Percentiles rank a stretch among this genome's conserved stretches.
phyloP scores from a whole-genome alignment of 129 eudicot genomes.

The Artemisia annua region DNA sequence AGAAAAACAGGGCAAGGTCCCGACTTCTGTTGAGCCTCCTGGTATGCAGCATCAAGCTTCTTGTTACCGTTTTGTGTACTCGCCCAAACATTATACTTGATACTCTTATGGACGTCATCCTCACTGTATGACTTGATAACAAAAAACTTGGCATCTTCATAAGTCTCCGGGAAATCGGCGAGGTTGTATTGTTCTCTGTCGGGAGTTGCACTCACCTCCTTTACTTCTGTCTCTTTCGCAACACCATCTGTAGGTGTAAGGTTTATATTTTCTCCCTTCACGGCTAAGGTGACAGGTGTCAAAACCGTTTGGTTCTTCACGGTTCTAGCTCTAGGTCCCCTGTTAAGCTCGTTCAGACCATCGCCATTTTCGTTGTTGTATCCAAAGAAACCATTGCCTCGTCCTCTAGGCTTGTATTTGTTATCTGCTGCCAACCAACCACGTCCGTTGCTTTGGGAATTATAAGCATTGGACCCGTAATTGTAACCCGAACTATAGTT shows the following conservation, averaged over 20 bases:
- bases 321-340: constrained; percentile 73
- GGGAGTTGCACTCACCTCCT: constrained; percentile 29
- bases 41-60: constrained; percentile 79
- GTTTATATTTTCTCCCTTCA: constrained; percentile 57
- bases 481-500: constrained; percentile 54
- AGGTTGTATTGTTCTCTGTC: constrained; percentile 63
- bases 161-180: constrained; percentile 62
- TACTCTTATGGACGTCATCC: constrained; percentile 87
- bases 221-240: constrained; percentile 35
- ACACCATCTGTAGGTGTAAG: constrained; percentile 26
- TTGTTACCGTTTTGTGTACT: constrained; percentile 90
- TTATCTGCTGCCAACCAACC: constrained; percentile 66
- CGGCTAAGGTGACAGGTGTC: constrained; percentile 44
- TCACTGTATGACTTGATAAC: constrained; percentile 79
- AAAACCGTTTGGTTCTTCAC: constrained; percentile 49
- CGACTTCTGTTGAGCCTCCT: constrained; percentile 69
- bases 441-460: constrained; percentile 45
- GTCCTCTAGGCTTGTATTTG: constrained; percentile 69
- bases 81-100: constrained; percentile 81
- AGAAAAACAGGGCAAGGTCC: constrained; percentile 68
- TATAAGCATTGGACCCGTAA: constrained; percentile 56
- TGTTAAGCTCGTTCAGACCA: constrained; percentile 78
- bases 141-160: constrained; percentile 65
- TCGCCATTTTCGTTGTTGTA: constrained; percentile 62
- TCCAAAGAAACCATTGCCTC: constrained; percentile 52